Percentiles rank a stretch among this genome's conserved stretches.
Evolutionary conservation across 2,329 filamentous ascomycete genomes (phyloP).

Genomic region (Paraphaeosphaeria sporulosa): DNA sequence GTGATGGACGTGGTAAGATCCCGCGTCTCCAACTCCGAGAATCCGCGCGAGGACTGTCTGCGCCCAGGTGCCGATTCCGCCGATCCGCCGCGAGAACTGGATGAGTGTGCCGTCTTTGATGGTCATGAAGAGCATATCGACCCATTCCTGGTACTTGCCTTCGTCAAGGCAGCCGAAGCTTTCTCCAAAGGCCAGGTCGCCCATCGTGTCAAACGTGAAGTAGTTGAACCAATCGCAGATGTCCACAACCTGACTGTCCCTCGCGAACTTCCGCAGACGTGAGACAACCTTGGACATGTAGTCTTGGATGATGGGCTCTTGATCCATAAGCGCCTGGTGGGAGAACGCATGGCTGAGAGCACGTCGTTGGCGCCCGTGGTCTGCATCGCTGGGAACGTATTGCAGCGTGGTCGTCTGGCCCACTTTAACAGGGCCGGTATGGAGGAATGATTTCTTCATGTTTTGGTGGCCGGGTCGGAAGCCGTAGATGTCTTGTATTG

Average conservation of each 20-base stretch:
- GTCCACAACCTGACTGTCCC: constrained; percentile 25
- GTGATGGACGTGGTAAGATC: constrained; percentile 20
- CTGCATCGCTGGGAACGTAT: background rate
- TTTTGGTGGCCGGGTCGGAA: background rate
- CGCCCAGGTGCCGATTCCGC: constrained; percentile 16
- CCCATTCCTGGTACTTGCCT: constrained; percentile 33
- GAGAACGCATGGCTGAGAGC: constrained; percentile 45
- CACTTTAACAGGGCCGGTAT: background rate
- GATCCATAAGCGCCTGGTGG: constrained; percentile 41
- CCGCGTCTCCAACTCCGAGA: constrained; percentile 18
- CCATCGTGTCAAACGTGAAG: constrained; percentile 32
- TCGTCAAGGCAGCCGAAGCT: constrained; percentile 28
- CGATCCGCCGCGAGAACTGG: constrained; percentile 19
- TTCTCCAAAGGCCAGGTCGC: constrained; percentile 37
- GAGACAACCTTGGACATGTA: constrained; percentile 48
- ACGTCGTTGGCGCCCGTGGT: constrained; percentile 25
- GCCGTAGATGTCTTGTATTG: constrained; percentile 10
- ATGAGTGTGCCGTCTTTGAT: constrained; percentile 23
- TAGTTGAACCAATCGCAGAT: constrained; percentile 36
- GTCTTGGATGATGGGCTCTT: constrained; percentile 41
- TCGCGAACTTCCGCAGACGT: constrained; percentile 36
- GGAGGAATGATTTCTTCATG: background rate
- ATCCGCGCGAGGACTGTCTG: constrained; percentile 24
- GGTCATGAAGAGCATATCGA: constrained; percentile 19
- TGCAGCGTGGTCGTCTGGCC: background rate